phyloP scores from a whole-genome alignment of 768 basidiomycete genomes.

The Dioszegia aurantiaca region DNA sequence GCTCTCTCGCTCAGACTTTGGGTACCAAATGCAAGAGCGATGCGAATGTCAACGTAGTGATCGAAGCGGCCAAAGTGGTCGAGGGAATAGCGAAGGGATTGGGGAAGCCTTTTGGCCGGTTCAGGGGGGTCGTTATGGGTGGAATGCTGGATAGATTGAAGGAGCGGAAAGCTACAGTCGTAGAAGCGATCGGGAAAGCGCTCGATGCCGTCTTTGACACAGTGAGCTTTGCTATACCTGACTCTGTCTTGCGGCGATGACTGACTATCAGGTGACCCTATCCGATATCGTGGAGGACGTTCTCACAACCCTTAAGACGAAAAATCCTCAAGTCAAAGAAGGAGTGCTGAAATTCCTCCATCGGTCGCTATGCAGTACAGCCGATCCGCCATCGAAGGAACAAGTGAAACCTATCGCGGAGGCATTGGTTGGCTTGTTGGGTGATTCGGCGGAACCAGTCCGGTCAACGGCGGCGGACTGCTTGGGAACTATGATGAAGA shows the following conservation, averaged over 20 bases:
- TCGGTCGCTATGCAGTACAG: constrained; percentile 70
- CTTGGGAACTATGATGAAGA: constrained; percentile 89
- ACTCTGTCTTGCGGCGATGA: neutral
- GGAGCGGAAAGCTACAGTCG: constrained; percentile 86
- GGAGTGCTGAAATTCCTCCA: constrained; percentile 82
- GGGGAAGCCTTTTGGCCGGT: constrained; percentile 68
- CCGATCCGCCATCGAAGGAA: constrained; percentile 64
- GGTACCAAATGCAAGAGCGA: constrained; percentile 79
- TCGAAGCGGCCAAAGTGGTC: constrained; percentile 76
- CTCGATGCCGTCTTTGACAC: constrained; percentile 83
- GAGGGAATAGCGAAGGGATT: constrained; percentile 83
- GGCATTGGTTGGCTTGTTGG: constrained; percentile 68
- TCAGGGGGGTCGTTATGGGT: constrained; percentile 68
- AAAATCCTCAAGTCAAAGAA: constrained; percentile 96
- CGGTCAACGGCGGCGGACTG: constrained; percentile 84
- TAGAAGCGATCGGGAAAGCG: constrained; percentile 80
- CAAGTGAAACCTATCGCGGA: constrained; percentile 83
- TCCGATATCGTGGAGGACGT: constrained; percentile 80
- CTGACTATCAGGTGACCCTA: constrained; percentile 63
- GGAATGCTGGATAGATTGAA: constrained; percentile 84
- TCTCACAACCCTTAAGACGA: constrained; percentile 70
- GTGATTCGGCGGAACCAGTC: constrained; percentile 84
- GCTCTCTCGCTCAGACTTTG: constrained; percentile 70
- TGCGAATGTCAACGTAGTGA: constrained; percentile 93
- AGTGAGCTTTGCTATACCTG: too few species aligned